A percentile compares a stretch with the other conserved stretches of the same genome.
These are phyloP conservation scores for Dipodascus geniculatus DNA, from an alignment of 805 yeast genomes.

Conservation along the genomic window DNA sequence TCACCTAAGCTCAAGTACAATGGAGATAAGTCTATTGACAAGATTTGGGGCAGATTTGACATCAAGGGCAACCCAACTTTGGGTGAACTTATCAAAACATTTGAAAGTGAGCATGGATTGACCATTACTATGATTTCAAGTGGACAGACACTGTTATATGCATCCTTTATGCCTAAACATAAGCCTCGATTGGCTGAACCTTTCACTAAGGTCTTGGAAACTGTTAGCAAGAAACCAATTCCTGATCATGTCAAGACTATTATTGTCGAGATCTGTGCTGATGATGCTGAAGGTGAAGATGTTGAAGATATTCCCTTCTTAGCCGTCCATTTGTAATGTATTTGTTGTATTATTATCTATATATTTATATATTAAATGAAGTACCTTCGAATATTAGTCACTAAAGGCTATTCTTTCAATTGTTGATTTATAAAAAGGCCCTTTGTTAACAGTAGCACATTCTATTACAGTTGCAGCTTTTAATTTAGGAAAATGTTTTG, in stretches of 20 bases:
- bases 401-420: background rate
- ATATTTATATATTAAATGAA: too few relatives aligned
- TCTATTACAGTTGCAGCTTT: too few relatives aligned
- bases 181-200: slow-evolving; percentile 61
- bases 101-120: slow-evolving; percentile 72
- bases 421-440: background rate
- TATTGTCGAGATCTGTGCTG: slow-evolving; percentile 84
- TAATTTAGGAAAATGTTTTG: background rate
- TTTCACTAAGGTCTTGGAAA: slow-evolving; percentile 65
- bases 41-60: slow-evolving; percentile 92
- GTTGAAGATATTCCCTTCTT: slow-evolving; percentile 83
- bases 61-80: slow-evolving; percentile 53
- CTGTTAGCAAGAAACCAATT: slow-evolving; percentile 76
- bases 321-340: slow-evolving; percentile 38
- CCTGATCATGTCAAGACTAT: slow-evolving; percentile 63
- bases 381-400: background rate
- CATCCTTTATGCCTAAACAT: slow-evolving; percentile 85
- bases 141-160: slow-evolving; percentile 81
- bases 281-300: slow-evolving; percentile 86
- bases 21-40: slow-evolving; percentile 59
- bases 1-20: slow-evolving; percentile 78
- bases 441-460: background rate
- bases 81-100: slow-evolving; percentile 59
- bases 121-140: slow-evolving; percentile 85
- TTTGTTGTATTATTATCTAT: background rate